A percentile compares a stretch with the other conserved stretches of the same genome.
phyloP scores from a whole-genome alignment of 345 rosid species.

The Erysimum cheiranthoides region DNA sequence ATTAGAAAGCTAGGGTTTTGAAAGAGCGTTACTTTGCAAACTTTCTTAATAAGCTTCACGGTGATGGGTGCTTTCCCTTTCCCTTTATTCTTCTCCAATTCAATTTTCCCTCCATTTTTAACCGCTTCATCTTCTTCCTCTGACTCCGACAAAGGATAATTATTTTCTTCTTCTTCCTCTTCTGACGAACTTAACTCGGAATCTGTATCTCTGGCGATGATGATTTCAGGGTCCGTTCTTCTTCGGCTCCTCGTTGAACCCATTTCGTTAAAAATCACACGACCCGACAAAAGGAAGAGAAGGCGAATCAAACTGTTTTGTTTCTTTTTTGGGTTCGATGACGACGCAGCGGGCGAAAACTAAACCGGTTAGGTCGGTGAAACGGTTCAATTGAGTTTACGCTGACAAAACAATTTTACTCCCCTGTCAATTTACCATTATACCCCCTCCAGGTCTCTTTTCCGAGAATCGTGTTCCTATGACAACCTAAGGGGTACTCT shows the following conservation, averaged over 20 bases:
- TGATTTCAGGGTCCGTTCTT: constrained; percentile 61
- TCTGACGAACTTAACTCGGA: constrained; percentile 73
- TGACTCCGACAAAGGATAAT: constrained; percentile 44
- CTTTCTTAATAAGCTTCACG: constrained; percentile 87
- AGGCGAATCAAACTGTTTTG: constrained; percentile 35
- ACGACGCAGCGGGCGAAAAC: constrained; percentile 13
- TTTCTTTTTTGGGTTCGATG: constrained; percentile 24
- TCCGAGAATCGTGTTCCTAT: neutral
- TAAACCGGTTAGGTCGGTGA: constrained; percentile 22
- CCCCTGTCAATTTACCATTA: neutral
- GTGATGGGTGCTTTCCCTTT: constrained; percentile 82
- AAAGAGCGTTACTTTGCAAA: constrained; percentile 73
- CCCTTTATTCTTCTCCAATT: constrained; percentile 48
- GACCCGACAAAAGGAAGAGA: constrained; percentile 32
- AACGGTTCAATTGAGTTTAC: constrained; percentile 18
- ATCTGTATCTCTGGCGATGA: constrained; percentile 76
- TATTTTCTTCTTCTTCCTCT: constrained; percentile 54
- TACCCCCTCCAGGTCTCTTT: neutral
- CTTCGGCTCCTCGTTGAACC: constrained; percentile 57
- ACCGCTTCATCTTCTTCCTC: constrained; percentile 45
- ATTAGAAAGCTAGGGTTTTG: constrained; percentile 20
- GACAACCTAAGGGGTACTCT: neutral
- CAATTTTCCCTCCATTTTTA: constrained; percentile 45
- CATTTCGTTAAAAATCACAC: constrained; percentile 47
- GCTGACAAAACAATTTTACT: neutral